Percentiles rank a stretch among this genome's conserved stretches.
Conservation (phyloP, 805 yeast species). For the Brettanomyces naardenensis region DNA sequence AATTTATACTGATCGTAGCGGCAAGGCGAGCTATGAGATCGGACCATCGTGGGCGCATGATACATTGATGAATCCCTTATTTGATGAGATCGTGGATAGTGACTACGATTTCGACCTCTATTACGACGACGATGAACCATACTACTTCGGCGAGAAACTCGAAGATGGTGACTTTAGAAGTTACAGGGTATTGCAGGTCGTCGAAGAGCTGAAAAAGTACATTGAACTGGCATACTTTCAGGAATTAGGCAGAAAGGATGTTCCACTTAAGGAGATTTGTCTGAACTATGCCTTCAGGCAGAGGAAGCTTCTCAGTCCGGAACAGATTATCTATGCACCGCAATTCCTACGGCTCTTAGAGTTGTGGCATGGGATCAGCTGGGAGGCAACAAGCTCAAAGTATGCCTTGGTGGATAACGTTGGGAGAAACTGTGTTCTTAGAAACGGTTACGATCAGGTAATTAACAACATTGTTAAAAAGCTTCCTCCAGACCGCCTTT, state of each 20-base stretch:
- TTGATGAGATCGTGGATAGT: constrained; percentile 35
- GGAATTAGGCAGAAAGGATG: constrained; percentile 40
- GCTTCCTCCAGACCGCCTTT: constrained; percentile 33
- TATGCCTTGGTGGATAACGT: constrained; percentile 61
- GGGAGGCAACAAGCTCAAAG: constrained; percentile 60
- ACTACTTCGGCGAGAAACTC: constrained; percentile 16
- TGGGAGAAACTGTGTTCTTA: constrained; percentile 71
- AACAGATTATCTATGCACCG: constrained; percentile 44
- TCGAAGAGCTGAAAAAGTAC: constrained; percentile 50
- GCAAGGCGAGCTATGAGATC: constrained; percentile 47
- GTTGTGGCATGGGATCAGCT: constrained; percentile 73
- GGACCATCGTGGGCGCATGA: constrained; percentile 96
- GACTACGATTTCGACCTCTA: constrained; percentile 18
- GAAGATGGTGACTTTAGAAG: constrained; percentile 12
- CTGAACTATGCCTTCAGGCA: constrained; percentile 36
- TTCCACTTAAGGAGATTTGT: constrained; percentile 40
- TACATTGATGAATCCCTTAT: constrained; percentile 56
- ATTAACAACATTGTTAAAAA: constrained; percentile 34
- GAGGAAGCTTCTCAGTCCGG: constrained; percentile 38
- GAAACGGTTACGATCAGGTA: constrained; percentile 49
- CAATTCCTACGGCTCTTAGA: constrained; percentile 54
- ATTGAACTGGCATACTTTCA: constrained; percentile 51
- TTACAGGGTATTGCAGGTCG: constrained; percentile 32
- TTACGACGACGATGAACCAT: constrained; percentile 26
- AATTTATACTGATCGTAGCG: constrained; percentile 34